Evolutionary conservation across 2,329 filamentous ascomycete species (phyloP).

Genomic region (Scedosporium dehoogii): DNA sequence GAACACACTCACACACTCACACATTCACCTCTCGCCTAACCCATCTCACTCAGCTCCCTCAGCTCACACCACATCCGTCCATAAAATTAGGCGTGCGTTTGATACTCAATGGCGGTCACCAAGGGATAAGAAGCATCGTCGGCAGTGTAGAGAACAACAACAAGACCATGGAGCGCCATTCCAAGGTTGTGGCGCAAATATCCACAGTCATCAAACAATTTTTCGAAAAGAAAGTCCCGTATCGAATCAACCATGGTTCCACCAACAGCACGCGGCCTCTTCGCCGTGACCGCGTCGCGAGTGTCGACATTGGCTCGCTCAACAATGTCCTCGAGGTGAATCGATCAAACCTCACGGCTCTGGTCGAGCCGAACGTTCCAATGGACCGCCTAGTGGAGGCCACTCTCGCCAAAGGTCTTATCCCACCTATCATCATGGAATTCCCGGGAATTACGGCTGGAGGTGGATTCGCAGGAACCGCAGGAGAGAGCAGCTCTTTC

Average conservation of each 20-base stretch:
- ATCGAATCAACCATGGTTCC: conserved; percentile 67
- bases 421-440: conserved; percentile 66
- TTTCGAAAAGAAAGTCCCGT: conserved; percentile 43
- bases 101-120: too few species aligned
- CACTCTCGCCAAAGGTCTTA: conserved; percentile 53
- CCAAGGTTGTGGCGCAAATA: conserved; percentile 35
- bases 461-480: conserved; percentile 61
- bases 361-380: conserved; percentile 67
- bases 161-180: conserved; percentile 40
- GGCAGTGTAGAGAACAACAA: neutral
- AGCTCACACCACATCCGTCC: neutral
- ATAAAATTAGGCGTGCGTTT: neutral
- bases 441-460: conserved; percentile 68
- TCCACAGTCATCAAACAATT: conserved; percentile 36
- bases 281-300: conserved; percentile 22
- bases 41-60: neutral
- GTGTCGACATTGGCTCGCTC: conserved; percentile 57
- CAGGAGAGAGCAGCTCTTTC: conserved; percentile 62
- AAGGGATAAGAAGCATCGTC: too few species aligned
- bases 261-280: conserved; percentile 63
- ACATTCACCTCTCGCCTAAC: neutral
- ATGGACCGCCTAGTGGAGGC: conserved; percentile 62
- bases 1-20: neutral
- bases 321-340: conserved; percentile 56
- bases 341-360: conserved; percentile 39